These are phyloP conservation scores for Drechmeria coniospora DNA, from an alignment of 2,329 filamentous ascomycete genomes.

Conservation along the genomic window DNA sequence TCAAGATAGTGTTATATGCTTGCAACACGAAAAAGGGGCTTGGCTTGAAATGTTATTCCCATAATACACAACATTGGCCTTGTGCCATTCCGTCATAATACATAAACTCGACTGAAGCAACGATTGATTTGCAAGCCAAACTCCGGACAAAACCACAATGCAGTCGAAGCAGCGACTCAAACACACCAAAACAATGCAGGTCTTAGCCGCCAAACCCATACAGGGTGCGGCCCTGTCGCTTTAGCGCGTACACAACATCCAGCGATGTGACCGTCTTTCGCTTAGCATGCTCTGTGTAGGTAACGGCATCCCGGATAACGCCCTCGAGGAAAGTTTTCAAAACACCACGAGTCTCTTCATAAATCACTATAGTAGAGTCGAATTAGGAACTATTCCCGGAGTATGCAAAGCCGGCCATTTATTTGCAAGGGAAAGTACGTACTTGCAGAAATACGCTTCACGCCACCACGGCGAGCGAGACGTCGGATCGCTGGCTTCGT, in stretches of 20 bases:
- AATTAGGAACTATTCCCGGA: conserved; percentile 6
- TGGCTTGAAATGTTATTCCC: too few species aligned
- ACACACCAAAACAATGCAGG: conserved; percentile 11
- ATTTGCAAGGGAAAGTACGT: conserved; percentile 21
- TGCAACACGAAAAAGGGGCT: too few species aligned
- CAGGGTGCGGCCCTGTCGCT: conserved; percentile 59
- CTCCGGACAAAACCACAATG: too few species aligned
- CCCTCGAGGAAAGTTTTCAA: conserved; percentile 66
- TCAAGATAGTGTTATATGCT: too few species aligned
- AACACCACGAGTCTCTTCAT: conserved; percentile 64
- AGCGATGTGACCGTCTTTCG: conserved; percentile 63
- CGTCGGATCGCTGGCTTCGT: conserved; percentile 97
- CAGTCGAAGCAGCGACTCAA: conserved; percentile 13
- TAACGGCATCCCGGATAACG: conserved; percentile 63
- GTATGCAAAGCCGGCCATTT: conserved; percentile 1
- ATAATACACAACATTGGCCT: too few species aligned
- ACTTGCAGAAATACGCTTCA: conserved; percentile 99
- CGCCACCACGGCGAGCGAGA: conserved; percentile 97
- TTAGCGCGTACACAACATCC: conserved; percentile 52
- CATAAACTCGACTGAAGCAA: too few species aligned
- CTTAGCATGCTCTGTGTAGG: conserved; percentile 69
- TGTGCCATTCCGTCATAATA: too few species aligned
- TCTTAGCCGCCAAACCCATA: conserved; percentile 81
- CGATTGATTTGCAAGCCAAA: too few species aligned
- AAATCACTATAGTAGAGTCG: conserved; percentile 38